Percentiles rank a stretch among this genome's conserved stretches.
phyloP scores from a whole-genome alignment of 202 grass and related monocot genomes.

The Zoysia matrella region DNA sequence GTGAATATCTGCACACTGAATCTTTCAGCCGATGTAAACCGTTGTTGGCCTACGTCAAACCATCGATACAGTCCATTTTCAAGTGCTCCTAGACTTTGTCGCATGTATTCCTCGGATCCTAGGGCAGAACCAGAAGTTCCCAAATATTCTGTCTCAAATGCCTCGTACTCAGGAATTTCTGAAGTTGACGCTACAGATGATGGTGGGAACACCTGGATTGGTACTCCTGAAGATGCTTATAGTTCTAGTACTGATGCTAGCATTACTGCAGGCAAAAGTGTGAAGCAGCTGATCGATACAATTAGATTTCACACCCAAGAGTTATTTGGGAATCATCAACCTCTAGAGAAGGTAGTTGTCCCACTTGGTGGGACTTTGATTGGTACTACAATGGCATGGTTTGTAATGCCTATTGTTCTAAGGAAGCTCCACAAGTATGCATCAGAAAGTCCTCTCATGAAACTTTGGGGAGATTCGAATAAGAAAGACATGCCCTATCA shows the following conservation, averaged over 20 bases:
- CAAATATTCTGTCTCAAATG: not conserved
- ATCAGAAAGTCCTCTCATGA: slow-evolving; percentile 46
- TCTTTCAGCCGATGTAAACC: slow-evolving; percentile 21
- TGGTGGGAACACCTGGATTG: slow-evolving; percentile 36
- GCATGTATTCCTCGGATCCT: slow-evolving; percentile 50
- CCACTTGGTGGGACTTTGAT: slow-evolving; percentile 55
- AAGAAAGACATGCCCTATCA: slow-evolving; percentile 51
- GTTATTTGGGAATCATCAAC: slow-evolving; percentile 46
- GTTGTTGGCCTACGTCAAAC: slow-evolving; percentile 20
- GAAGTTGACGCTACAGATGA: slow-evolving; percentile 29
- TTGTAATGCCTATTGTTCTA: slow-evolving; percentile 68
- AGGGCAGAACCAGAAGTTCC: slow-evolving; percentile 26
- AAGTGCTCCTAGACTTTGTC: slow-evolving; percentile 7
- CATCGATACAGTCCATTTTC: slow-evolving; percentile 27
- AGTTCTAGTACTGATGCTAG: slow-evolving; percentile 37
- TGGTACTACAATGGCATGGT: slow-evolving; percentile 64
- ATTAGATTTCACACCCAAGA: slow-evolving; percentile 39
- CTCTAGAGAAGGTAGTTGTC: slow-evolving; percentile 59
- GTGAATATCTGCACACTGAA: slow-evolving; percentile 12
- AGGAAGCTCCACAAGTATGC: slow-evolving; percentile 65
- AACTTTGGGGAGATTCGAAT: slow-evolving; percentile 36
- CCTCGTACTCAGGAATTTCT: slow-evolving; percentile 22
- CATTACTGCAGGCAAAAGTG: slow-evolving; percentile 22
- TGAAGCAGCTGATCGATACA: slow-evolving; percentile 45
- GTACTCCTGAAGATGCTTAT: slow-evolving; percentile 35